phyloP scores from a whole-genome alignment of 208 protist species.

The Trichomonas tenax region DNA sequence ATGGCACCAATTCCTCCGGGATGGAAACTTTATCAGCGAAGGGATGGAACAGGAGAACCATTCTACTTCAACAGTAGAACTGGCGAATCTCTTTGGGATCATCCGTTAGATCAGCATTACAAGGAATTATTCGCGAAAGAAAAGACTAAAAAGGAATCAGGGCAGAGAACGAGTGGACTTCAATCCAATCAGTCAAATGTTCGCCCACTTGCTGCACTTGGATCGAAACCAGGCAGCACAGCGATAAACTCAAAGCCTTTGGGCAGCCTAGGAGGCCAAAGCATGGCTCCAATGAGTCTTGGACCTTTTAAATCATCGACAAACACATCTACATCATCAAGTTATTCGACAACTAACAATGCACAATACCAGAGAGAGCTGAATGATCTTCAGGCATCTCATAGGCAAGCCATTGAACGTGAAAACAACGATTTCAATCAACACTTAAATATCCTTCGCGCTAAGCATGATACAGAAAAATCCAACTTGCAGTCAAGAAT shows the following conservation, averaged over 20 bases:
- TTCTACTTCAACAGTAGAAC: neutral
- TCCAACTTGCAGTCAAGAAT: neutral
- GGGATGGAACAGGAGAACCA: neutral
- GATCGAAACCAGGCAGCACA: neutral
- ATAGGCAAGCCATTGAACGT: neutral
- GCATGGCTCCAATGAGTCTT: neutral
- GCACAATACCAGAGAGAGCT: neutral
- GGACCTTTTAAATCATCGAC: neutral
- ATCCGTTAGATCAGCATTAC: neutral
- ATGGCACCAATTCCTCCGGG: neutral
- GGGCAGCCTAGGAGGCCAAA: neutral
- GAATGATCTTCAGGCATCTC: neutral
- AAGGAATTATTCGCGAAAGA: neutral
- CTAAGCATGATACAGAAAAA: neutral
- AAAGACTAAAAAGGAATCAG: neutral
- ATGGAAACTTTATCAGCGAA: neutral
- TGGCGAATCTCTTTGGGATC: constrained; percentile 6
- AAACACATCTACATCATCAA: neutral
- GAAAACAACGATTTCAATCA: neutral
- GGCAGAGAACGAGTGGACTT: neutral
- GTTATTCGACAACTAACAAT: neutral
- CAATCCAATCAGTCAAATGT: neutral
- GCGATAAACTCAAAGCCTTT: neutral
- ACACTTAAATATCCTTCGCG: neutral
- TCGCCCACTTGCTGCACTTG: neutral